Evolutionary conservation across 345 rosid genomes (phyloP), one percentile per base, ranked within the genome.

Genomic region (Eutrema heterophyllum): DNA sequence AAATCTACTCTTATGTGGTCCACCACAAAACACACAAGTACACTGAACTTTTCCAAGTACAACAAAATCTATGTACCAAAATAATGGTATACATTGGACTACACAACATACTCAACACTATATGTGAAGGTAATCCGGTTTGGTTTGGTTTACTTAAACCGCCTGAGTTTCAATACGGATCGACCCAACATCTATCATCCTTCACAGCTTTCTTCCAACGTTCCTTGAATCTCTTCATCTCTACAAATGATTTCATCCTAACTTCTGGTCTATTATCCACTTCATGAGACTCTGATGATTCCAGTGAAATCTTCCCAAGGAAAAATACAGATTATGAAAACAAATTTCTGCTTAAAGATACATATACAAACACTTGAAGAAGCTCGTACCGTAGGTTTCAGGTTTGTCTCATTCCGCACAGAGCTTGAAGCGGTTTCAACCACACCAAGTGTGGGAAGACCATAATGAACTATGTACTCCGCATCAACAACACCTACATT

Each of bases 401-500:
- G 9, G 14, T 54, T 59, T 2, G 55, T 44, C 50, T 77, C 73
- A 55, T 76, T 70, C 35, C 14, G 29, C 12, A 57, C 12, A 32
- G 77, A 50, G 45, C 49, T 55, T 68, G 73, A 92, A 86, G 82
- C 60, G 1, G 82, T 83, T 62, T 72, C 73, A 8, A 40, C 48
- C 59, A 76, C 73, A 35, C 98, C 98, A 1, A 94, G 96, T 26
- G 97, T 94, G 1, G 88, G 87, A 64, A 94, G 84, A 76, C 89
- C 96, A 3, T 88, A 75, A 81, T 94, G 98, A 55, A 88, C 84
- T 72, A 94, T 80, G 81, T 85, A 94, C 84, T 94, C 93, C 1
- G 96, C 83, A 76, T 94, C 98, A 66, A 94, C 93, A 33, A 94
- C 97, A 30, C 98, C 97, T 7, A 91, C 93, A 74, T 87, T 91